Conservation (phyloP, 352 stramenopile genomes). For the Globisporangium irregulare region DNA sequence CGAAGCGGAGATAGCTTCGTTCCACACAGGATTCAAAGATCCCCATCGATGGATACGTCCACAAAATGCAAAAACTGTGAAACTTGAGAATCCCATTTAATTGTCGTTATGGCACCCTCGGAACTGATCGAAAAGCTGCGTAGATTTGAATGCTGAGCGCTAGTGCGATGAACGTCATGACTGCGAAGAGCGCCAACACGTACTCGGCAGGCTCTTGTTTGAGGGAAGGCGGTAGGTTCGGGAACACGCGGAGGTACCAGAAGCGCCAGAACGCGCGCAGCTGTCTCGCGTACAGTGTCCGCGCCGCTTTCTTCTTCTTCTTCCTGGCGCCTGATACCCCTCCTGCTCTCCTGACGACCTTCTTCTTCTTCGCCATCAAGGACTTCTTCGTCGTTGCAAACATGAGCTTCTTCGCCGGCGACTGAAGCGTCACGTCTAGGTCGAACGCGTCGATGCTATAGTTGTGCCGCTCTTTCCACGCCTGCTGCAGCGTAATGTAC, state of each 20-base stretch:
- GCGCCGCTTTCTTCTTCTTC: constrained; percentile 1
- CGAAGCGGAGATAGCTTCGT: neutral
- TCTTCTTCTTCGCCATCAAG: neutral
- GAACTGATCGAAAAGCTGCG: constrained; percentile 1
- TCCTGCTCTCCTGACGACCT: neutral
- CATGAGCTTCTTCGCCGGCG: neutral
- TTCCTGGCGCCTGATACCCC: neutral
- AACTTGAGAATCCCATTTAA: neutral
- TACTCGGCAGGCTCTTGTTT: constrained; percentile 13
- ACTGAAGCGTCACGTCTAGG: neutral
- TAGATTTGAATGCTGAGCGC: constrained; percentile 13
- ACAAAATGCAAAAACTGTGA: neutral
- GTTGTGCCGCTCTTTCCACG: constrained; percentile 9
- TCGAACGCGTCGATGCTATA: constrained; percentile 18
- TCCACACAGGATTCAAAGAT: neutral
- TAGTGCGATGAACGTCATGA: constrained; percentile 12
- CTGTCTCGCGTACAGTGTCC: neutral
- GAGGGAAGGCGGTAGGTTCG: constrained; percentile 10
- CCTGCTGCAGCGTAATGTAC: constrained; percentile 14
- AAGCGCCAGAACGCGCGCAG: constrained; percentile 10
- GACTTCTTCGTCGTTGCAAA: neutral
- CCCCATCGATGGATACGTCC: neutral
- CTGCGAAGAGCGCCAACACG: constrained; percentile 6
- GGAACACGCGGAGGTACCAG: constrained; percentile 12
- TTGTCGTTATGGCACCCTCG: neutral